Evolutionary conservation across 1,139 yeast species (phyloP).

Genomic region (Groenewaldozyma auringiensis): DNA sequence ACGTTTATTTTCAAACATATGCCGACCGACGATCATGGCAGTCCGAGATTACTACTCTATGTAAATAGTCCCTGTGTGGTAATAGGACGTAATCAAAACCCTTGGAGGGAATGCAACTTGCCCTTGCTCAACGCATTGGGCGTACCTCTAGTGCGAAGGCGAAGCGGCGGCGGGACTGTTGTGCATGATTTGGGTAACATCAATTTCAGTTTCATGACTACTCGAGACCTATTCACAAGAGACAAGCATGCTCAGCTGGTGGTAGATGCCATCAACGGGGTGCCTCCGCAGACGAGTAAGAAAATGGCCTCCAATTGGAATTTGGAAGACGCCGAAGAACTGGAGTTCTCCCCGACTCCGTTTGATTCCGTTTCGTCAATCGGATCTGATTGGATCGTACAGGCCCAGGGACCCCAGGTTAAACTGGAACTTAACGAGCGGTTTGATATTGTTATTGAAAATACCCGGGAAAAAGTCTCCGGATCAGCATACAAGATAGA

Average conservation of each 20-base stretch:
- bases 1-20: constrained; percentile 62
- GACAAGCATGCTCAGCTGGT: constrained; percentile 52
- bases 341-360: not conserved
- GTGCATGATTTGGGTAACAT: constrained; percentile 92
- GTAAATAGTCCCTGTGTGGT: constrained; percentile 80
- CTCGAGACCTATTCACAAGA: constrained; percentile 59
- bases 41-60: constrained; percentile 49
- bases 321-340: not conserved
- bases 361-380: not conserved
- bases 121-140: constrained; percentile 45
- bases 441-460: constrained; percentile 63
- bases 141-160: constrained; percentile 69
- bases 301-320: constrained; percentile 3
- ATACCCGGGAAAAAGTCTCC: constrained; percentile 52
- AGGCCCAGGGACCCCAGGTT: constrained; percentile 26
- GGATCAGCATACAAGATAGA: constrained; percentile 90
- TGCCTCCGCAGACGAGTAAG: constrained; percentile 13
- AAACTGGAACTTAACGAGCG: constrained; percentile 51
- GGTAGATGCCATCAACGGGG: constrained; percentile 42
- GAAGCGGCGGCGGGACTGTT: constrained; percentile 95
- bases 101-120: constrained; percentile 80
- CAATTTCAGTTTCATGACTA: constrained; percentile 75
- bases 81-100: constrained; percentile 93
- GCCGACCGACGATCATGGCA: constrained; percentile 34
- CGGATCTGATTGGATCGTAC: not conserved